Base-by-base conservation (phyloP, 352 stramenopile species). In the Phytophthora sansomeana region DNA sequence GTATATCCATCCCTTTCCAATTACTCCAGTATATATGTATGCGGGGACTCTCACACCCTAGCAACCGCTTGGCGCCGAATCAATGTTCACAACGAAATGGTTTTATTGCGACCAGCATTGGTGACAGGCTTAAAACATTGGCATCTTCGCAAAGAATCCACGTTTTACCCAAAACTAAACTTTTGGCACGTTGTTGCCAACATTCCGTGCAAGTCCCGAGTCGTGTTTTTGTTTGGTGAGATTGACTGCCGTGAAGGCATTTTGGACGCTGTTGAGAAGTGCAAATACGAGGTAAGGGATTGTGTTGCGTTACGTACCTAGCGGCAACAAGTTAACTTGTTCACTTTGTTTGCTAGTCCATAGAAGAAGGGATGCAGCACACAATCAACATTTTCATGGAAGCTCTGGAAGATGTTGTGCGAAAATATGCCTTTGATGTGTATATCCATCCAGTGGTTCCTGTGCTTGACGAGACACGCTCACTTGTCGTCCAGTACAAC, bases 201-300 rank as follows among this genome's bases (percentile, higher is more conserved):
- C 10, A 78, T 96, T 14, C 89, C 89, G 7, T 64, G 14, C 1
- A 68, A 75, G 10, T 78, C 89, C 3, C 75, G 72, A 5, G 90
- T 99, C 6, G 71, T 98, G 19, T 93, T 98, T 39, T 81, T 97
- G 36, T 91, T 98, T 72, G 95, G 96, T 30, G 96, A 99, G 72
- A 98, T 99, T 56, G 96, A 99, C 61, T 98, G 95, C 63, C 81
- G 96, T 11, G 95, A 98, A 74, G 96, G 95, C 16, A 91, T 98
- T 36, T 60, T 98, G 7, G 54, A 90, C 1, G 91, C 92, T 3
- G 89, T 97, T 16, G 87, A 97, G 51, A 90, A 90, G 48, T 92
- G 83, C 58, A 89, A 89, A 53, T 97, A 98, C 56, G 77, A 95
- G 77, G 85, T 94, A 55, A 38, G 47, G 6, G 6, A 1, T 16